These are phyloP conservation scores for Mycena capillaripes DNA, from an alignment of 768 basidiomycete species.

Conservation along the genomic window DNA sequence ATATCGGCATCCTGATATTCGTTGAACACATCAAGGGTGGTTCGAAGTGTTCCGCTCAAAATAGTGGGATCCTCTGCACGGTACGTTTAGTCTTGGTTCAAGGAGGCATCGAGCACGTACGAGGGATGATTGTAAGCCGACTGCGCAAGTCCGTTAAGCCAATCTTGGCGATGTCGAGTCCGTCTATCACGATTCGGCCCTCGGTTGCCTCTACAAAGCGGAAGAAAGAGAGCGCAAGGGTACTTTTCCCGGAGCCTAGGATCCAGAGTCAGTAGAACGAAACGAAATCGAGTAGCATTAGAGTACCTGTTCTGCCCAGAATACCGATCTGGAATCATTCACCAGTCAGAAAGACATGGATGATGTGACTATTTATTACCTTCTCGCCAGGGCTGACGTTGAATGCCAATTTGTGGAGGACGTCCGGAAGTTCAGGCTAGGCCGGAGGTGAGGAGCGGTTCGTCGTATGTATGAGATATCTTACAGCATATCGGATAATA, in stretches of 20 bases:
- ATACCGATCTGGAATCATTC: slow-evolving; percentile 67
- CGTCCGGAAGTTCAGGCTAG: slow-evolving; percentile 88
- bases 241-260: slow-evolving; percentile 82
- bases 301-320: slow-evolving; percentile 57
- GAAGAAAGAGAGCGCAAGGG: slow-evolving; percentile 90
- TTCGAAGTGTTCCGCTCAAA: slow-evolving; percentile 84
- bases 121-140: slow-evolving; percentile 80
- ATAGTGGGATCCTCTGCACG: slow-evolving; percentile 88
- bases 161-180: slow-evolving; percentile 73
- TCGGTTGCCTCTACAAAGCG: slow-evolving; percentile 80
- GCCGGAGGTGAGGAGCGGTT: neutral
- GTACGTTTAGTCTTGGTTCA: too few relatives aligned
- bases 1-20: slow-evolving; percentile 90
- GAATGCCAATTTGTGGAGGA: slow-evolving; percentile 85
- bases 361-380: slow-evolving; percentile 55
- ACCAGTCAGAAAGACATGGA: slow-evolving; percentile 3
- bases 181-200: slow-evolving; percentile 74
- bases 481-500: slow-evolving; percentile 82
- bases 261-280: neutral
- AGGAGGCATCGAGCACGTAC: slow-evolving; percentile 53
- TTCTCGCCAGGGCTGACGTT: slow-evolving; percentile 83
- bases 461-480: slow-evolving; percentile 39
- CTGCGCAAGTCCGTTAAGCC: slow-evolving; percentile 79
- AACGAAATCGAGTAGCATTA: too few relatives aligned
- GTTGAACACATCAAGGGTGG: slow-evolving; percentile 86